Percentiles rank a stretch among this genome's conserved stretches.
These are phyloP conservation scores for Ophiostoma himal-ulmi DNA, from an alignment of 2,329 filamentous ascomycete species.

Conservation along the genomic window DNA sequence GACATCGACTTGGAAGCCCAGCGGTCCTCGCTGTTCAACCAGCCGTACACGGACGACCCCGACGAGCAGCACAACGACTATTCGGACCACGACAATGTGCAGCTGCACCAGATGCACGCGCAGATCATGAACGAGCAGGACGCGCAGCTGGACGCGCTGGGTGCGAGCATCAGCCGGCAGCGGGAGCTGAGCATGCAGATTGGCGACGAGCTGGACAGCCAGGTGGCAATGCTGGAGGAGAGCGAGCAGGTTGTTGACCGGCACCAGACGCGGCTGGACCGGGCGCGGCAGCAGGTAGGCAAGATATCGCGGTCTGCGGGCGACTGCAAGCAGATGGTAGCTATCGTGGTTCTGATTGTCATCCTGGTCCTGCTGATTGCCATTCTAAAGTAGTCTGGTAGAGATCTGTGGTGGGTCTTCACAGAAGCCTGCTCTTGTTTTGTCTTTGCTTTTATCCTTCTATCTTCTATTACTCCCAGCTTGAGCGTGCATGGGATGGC, in stretches of 20 bases:
- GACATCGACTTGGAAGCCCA: conserved; percentile 38
- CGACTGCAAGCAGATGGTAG: conserved; percentile 81
- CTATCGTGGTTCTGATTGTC: conserved; percentile 75
- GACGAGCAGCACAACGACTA: conserved; percentile 40
- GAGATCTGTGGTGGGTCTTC: not conserved
- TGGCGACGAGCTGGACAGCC: conserved; percentile 87
- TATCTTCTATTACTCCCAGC: not conserved
- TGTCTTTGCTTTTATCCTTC: not conserved
- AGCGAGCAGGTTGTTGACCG: conserved; percentile 77
- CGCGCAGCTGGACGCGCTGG: conserved; percentile 80
- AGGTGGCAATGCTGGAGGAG: conserved; percentile 84
- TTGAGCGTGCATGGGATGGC: conserved; percentile 10
- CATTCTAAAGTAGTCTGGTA: conserved; percentile 58
- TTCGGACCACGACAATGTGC: conserved; percentile 64
- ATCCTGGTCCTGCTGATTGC: conserved; percentile 77
- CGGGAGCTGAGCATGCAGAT: conserved; percentile 92
- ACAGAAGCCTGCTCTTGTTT: not conserved
- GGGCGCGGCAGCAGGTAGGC: conserved; percentile 66
- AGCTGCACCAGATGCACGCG: conserved; percentile 79
- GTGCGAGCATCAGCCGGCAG: conserved; percentile 81
- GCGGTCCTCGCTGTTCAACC: conserved; percentile 38
- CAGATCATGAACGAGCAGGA: conserved; percentile 84
- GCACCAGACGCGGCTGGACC: conserved; percentile 68
- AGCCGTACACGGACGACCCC: conserved; percentile 66
- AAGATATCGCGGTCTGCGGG: conserved; percentile 63